Evolutionary conservation across 768 basidiomycete species (phyloP).

Genomic region (Termitomyces sp.): DNA sequence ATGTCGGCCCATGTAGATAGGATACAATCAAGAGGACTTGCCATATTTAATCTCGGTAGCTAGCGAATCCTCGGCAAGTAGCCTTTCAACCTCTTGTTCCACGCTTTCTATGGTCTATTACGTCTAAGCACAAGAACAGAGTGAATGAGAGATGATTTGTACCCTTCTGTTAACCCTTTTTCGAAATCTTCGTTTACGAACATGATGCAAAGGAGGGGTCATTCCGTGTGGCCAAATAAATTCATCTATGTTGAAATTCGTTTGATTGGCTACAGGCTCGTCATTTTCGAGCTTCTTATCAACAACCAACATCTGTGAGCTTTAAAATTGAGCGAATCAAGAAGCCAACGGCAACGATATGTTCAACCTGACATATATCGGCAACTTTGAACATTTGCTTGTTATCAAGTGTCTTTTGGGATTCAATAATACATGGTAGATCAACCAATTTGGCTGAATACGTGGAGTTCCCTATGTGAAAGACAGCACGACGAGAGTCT

Average conservation of each 20-base stretch:
- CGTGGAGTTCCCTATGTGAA: conserved; percentile 75
- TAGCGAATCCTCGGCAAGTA: conserved; percentile 73
- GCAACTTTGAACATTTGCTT: conserved; percentile 99
- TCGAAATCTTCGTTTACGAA: conserved; percentile 86
- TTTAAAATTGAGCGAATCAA: conserved; percentile 4
- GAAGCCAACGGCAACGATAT: background rate
- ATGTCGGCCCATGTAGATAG: background rate
- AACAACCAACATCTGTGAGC: conserved; percentile 82
- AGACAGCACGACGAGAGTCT: conserved; percentile 90
- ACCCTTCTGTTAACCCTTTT: conserved; percentile 84
- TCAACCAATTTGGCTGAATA: conserved; percentile 95
- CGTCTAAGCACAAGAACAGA: background rate
- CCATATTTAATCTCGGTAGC: conserved; percentile 78
- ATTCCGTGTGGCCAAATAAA: conserved; percentile 98
- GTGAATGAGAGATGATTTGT: conserved; percentile 17
- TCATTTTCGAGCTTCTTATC: conserved; percentile 71
- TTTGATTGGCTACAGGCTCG: conserved; percentile 53
- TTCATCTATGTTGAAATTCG: conserved; percentile 84
- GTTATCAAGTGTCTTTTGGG: conserved; percentile 93
- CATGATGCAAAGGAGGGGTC: conserved; percentile 88
- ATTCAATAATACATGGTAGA: conserved; percentile 88
- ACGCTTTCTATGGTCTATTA: conserved; percentile 87
- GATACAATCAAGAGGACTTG: conserved; percentile 20
- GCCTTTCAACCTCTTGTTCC: conserved; percentile 86
- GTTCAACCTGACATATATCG: conserved; percentile 88